Evolutionary conservation across 2,329 filamentous ascomycete genomes (phyloP).

Genomic region (Rhinocladiella similis): DNA sequence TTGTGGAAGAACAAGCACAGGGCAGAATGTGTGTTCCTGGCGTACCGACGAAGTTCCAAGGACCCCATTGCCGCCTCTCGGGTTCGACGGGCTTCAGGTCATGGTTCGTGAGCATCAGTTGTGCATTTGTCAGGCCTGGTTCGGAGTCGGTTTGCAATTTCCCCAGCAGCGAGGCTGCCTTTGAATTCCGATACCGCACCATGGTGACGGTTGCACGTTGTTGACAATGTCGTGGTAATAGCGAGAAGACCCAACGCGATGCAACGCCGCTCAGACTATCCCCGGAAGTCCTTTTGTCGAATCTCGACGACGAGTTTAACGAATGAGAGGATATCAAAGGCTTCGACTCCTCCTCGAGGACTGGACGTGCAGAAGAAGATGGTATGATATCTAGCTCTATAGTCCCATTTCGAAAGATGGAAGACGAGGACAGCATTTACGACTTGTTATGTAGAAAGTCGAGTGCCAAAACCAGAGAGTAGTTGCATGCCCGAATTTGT

Average conservation of each 20-base stretch:
- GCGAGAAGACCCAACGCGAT: conserved; percentile 1
- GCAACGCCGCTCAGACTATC: background rate
- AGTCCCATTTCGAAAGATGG: background rate
- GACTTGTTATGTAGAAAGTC: background rate
- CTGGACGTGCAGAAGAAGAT: conserved; percentile 2
- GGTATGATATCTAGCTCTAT: conserved; percentile 10
- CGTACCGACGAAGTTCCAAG: conserved; percentile 37
- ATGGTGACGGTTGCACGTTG: background rate
- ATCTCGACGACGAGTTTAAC: background rate
- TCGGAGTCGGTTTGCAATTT: conserved; percentile 74
- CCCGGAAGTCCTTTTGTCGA: background rate
- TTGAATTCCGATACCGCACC: conserved; percentile 3
- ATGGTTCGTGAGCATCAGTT: conserved; percentile 51
- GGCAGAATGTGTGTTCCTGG: conserved; percentile 44
- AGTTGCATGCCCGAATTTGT: background rate
- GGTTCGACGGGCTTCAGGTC: conserved; percentile 44
- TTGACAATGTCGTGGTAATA: conserved; percentile 4
- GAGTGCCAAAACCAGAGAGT: background rate
- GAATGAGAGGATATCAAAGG: background rate
- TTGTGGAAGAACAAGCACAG: conserved; percentile 46
- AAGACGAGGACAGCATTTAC: background rate
- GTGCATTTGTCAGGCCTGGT: conserved; percentile 63
- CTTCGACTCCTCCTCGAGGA: background rate
- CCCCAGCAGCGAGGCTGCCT: conserved; percentile 6
- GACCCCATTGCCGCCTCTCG: conserved; percentile 39